These are phyloP conservation scores for Lantana camara DNA, from an alignment of 257 asterid species.

Conservation along the genomic window DNA sequence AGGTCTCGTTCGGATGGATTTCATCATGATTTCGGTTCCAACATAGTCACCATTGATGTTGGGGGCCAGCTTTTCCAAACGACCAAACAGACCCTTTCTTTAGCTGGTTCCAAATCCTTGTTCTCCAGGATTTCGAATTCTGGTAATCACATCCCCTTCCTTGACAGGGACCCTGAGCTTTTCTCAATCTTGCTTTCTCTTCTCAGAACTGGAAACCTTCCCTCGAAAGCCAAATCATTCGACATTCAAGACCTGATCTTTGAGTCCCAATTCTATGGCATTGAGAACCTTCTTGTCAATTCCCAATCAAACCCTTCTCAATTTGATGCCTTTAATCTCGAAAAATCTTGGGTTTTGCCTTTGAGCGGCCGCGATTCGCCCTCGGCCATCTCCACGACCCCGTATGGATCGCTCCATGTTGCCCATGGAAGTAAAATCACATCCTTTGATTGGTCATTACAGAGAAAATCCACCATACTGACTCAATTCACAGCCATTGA, in stretches of 20 bases:
- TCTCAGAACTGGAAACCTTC: slow-evolving; percentile 83
- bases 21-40: slow-evolving; percentile 44
- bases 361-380: slow-evolving; percentile 87
- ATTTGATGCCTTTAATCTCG: slow-evolving; percentile 85
- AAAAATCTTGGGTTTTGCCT: slow-evolving; percentile 57
- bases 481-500: slow-evolving; percentile 85
- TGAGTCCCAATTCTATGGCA: slow-evolving; percentile 80
- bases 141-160: slow-evolving; percentile 46
- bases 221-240: slow-evolving; percentile 76
- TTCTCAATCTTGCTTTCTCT: slow-evolving; percentile 84
- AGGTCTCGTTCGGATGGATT: slow-evolving; percentile 34
- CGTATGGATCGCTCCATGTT: slow-evolving; percentile 75
- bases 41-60: slow-evolving; percentile 75
- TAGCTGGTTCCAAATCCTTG: slow-evolving; percentile 73
- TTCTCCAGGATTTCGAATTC: slow-evolving; percentile 54
- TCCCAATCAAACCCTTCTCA: slow-evolving; percentile 77
- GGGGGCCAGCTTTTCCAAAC: slow-evolving; percentile 97
- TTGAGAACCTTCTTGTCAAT: slow-evolving; percentile 60
- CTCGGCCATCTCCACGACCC: slow-evolving; percentile 67
- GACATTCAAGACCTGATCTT: slow-evolving; percentile 78
- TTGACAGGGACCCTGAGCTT: slow-evolving; percentile 88
- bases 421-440: slow-evolving; percentile 94
- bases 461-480: slow-evolving; percentile 73
- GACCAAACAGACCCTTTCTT: slow-evolving; percentile 73
- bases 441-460: slow-evolving; percentile 90